These are phyloP conservation scores for Camellia oleifera DNA, from an alignment of 179 eudicot species.

Conservation along the genomic window DNA sequence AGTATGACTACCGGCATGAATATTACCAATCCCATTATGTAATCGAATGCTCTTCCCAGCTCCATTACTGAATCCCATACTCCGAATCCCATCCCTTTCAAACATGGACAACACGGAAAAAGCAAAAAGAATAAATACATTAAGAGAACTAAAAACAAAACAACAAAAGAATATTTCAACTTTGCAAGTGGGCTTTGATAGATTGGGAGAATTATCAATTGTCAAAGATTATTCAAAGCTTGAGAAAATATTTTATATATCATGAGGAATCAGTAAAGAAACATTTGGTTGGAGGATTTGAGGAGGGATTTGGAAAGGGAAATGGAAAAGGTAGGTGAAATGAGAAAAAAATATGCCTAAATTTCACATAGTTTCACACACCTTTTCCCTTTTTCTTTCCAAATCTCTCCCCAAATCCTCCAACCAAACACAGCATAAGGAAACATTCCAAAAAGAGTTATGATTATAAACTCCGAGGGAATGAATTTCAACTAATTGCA, in stretches of 20 bases:
- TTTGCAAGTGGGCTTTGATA: neutral
- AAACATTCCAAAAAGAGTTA: neutral
- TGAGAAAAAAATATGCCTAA: no score
- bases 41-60: constrained; percentile 79
- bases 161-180: neutral
- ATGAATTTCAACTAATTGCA: constrained; percentile 11
- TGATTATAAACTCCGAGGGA: neutral
- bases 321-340: no score
- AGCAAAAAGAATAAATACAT: neutral
- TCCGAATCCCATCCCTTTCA: constrained; percentile 58
- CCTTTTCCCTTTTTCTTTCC: no score
- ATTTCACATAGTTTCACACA: no score
- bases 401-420: no score
- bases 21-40: constrained; percentile 71
- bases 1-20: constrained; percentile 77
- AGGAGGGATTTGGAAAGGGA: no score
- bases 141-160: neutral
- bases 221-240: neutral
- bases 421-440: neutral
- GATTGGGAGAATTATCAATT: neutral
- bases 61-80: constrained; percentile 94
- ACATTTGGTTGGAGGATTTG: no score
- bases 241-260: neutral
- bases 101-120: constrained; percentile 23
- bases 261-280: no score